Evolutionary conservation across 2,329 filamentous ascomycete species (phyloP).

Genomic region (Cladosporium velox): DNA sequence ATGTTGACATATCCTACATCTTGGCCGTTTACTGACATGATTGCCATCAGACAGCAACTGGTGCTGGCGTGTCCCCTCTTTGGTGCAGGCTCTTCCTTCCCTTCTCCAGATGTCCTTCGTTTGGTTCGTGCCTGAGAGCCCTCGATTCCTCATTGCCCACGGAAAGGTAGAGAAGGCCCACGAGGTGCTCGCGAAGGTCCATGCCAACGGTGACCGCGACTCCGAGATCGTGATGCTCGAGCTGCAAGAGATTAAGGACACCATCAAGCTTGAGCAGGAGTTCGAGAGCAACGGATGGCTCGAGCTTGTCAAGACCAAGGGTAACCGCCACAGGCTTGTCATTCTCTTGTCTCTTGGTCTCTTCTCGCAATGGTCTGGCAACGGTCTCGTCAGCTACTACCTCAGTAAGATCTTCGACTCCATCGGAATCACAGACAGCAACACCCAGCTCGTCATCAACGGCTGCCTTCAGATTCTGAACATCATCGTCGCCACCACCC

Average conservation of each 20-base stretch:
- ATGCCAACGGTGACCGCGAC: slow-evolving; percentile 51
- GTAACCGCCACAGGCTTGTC: slow-evolving; percentile 57
- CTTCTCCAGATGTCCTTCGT: slow-evolving; percentile 49
- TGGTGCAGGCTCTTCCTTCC: slow-evolving; percentile 54
- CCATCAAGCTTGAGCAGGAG: slow-evolving; percentile 51
- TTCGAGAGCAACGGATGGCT: slow-evolving; percentile 49
- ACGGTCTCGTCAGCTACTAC: slow-evolving; percentile 51
- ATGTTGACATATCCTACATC: background rate
- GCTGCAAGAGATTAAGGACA: slow-evolving; percentile 53
- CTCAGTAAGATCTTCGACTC: slow-evolving; percentile 38
- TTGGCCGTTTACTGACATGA: background rate
- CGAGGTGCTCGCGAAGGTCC: slow-evolving; percentile 54
- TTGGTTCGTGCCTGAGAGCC: slow-evolving; percentile 60
- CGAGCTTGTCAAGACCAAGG: slow-evolving; percentile 52
- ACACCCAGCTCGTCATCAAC: slow-evolving; percentile 46
- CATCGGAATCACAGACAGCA: slow-evolving; percentile 40
- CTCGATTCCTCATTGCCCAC: slow-evolving; percentile 59
- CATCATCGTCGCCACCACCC: slow-evolving; percentile 56
- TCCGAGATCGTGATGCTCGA: slow-evolving; percentile 52
- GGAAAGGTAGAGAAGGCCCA: slow-evolving; percentile 54
- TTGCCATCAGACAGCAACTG: slow-evolving; percentile 39
- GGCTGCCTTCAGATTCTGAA: slow-evolving; percentile 62
- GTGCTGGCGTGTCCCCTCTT: slow-evolving; percentile 57
- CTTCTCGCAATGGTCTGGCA: slow-evolving; percentile 62
- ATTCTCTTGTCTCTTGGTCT: slow-evolving; percentile 57